These are phyloP conservation scores for Rhododendron kiyosumense DNA, from an alignment of 148 eudicot species.

Conservation along the genomic window DNA sequence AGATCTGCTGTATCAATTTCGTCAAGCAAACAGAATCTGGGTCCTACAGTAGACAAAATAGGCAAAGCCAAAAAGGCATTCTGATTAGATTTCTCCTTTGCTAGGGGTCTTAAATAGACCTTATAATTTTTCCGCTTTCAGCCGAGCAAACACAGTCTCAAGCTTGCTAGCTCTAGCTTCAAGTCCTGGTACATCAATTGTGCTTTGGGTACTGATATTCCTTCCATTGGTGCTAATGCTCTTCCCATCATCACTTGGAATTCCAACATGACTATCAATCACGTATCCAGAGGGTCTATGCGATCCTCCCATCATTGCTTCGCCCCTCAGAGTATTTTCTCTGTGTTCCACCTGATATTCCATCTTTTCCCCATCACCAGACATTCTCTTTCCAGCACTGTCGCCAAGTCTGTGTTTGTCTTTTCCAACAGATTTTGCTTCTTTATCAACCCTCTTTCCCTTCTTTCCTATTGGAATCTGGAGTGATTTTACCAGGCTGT, in stretches of 20 bases:
- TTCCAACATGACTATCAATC: neutral
- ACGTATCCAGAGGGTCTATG: neutral
- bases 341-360: no score
- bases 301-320: no score
- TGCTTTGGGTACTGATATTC: neutral
- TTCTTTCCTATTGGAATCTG: no score
- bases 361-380: no score
- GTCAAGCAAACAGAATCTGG: neutral
- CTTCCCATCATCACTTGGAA: neutral
- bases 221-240: neutral
- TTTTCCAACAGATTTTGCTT: no score
- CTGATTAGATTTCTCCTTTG: neutral
- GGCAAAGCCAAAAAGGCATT: neutral
- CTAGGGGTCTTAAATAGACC: neutral
- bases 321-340: no score
- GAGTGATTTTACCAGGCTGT: no score
- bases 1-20: neutral
- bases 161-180: constrained; percentile 1
- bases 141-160: neutral
- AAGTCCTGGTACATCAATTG: neutral
- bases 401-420: no score
- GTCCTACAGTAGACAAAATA: neutral
- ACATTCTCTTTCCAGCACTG: no score
- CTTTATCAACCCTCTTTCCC: no score
- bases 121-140: neutral